Base-by-base conservation (phyloP, 2,329 filamentous ascomycete genomes). In the Clonostachys byssicola region DNA sequence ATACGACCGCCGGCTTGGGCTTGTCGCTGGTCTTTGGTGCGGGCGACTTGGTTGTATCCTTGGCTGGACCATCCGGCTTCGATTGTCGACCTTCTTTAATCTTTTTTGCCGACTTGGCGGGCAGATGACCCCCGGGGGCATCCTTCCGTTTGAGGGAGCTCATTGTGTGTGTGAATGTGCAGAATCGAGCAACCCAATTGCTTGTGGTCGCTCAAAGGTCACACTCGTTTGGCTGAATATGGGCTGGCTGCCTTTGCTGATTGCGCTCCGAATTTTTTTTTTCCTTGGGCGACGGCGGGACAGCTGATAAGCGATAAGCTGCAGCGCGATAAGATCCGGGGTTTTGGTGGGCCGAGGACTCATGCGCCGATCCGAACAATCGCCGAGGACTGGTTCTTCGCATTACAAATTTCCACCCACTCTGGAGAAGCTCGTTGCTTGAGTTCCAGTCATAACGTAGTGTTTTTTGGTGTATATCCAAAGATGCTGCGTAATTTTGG, bases 61-160 rank as follows among this genome's bases (percentile, higher is more conserved):
- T 59, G 41, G 51, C 55, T 12, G 56, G 42, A 40, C 53, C 53
- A 45, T 67, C 65, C 54, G 71, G 68, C 60, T 78, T 80, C 42
- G 75, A 70, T 20, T 75, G 74, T 47, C 73, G 65, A 36, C 68
- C 63, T 45, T 73, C 70, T 54, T 71, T 68, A 45, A 66, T 63
- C 23, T 68, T 66, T 55, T 76, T 77, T 43, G 71, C 64, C 36
- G 70, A 67, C 55, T 80, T 80, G 17, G 73, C 53, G 46, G 74
- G 64, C 47, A 73, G 69, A 59, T 74, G 64, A 57, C 68, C 74
- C 39, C 70, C 74, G 18, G 78, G 77, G 58, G 74, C 75, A 63
- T 77, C 76, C 65, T 82, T 82, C 58, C 78, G 70, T 60, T 82
- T 82, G 52, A 80, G 68, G 46, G 73, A 71, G 60, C 74, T 76